Evolutionary conservation across 2,329 filamentous ascomycete species (phyloP), one percentile per base, ranked within the genome.

Genomic region (Fusarium setosum): DNA sequence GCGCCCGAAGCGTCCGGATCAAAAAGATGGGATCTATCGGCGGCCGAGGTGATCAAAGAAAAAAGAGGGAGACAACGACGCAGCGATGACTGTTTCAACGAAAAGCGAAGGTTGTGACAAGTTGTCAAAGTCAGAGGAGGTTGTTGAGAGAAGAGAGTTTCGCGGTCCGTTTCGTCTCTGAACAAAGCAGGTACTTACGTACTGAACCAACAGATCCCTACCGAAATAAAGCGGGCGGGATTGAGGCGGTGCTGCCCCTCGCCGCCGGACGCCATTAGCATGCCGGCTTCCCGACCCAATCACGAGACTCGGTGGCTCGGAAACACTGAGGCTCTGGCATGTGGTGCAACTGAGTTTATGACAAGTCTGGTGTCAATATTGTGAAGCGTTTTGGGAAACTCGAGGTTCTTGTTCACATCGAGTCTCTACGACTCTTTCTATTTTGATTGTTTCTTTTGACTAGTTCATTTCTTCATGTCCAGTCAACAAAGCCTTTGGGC

Each of bases 201-300:
- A 34, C n/a, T n/a, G n/a, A n/a, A n/a, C 61, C 21, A 32, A 47
- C 8, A 57, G 23, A 51, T 26, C 62, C 63, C 57, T 57, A 58
- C 56, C 50, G 42, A 63, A 62, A 47, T 66, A 67, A 67, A 67
- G 59, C 64, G 65, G 65, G 65, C 52, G 34, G 24, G 35, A 65
- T 62, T 68, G 70, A 60, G 69, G 70, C 70, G 61, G 69, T 71
- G 70, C 56, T 63, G 65, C 61, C 68, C 62, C 52, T 66, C 65
- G 41, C 51, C 55, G 55, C 17, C 24, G 18, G 17, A 20, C 31
- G 45, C 45, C 29, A 45, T 40, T 44, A 31, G 47, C 32, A 12
- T 61, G 56, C 62, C 57, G 64, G 48, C 32, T 23, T 59, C 49
- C 56, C 57, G 58, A 52, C 31, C 62, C 65, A 63, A 69, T 70